phyloP scores from a whole-genome alignment of 2,329 filamentous ascomycete genomes.

The Aaosphaeria pasadenensis region DNA sequence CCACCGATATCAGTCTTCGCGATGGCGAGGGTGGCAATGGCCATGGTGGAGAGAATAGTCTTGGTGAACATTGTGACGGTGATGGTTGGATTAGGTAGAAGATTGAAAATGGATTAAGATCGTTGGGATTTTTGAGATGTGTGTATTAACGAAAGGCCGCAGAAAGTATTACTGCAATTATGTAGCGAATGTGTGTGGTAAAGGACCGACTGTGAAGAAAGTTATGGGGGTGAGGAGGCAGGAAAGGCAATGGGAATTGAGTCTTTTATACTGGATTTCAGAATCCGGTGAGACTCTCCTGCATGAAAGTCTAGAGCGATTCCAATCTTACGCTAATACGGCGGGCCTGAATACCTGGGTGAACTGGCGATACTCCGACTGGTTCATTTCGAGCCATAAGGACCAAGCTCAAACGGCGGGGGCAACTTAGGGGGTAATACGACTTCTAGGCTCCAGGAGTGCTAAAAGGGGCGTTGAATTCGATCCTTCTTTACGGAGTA shows the following conservation, averaged over 20 bases:
- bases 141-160: not conserved
- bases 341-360: too few species aligned
- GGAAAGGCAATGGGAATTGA: not conserved
- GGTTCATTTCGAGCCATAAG: too few species aligned
- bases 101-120: not conserved
- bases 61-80: conserved; percentile 9
- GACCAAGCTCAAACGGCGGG: too few species aligned
- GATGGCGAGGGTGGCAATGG: conserved; percentile 26
- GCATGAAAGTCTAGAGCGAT: too few species aligned
- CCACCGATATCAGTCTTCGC: conserved; percentile 39
- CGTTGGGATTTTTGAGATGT: not conserved
- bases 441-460: too few species aligned
- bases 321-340: too few species aligned
- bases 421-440: too few species aligned
- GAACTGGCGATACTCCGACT: too few species aligned
- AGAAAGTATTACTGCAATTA: not conserved
- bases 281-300: too few species aligned
- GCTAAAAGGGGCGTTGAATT: too few species aligned
- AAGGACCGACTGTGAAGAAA: not conserved
- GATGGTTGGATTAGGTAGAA: not conserved
- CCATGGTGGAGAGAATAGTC: conserved; percentile 21
- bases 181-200: not conserved
- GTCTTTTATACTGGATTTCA: too few species aligned
- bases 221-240: not conserved
- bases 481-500: too few species aligned